Evolutionary conservation across 73 alveolate genomes (phyloP).

Genomic region (Stentor coeruleus): DNA sequence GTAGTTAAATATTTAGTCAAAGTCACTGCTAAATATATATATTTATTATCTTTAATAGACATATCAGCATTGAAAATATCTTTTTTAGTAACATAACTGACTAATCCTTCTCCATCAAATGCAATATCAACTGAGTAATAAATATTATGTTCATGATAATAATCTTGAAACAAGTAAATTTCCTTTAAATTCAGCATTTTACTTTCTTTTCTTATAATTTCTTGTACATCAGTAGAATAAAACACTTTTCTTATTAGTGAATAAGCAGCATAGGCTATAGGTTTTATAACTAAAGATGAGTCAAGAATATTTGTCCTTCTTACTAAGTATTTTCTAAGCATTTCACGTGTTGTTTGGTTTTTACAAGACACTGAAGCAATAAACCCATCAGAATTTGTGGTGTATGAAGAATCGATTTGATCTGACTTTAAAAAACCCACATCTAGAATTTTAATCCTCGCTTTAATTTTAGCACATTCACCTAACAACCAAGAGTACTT

Average conservation of each 20-base stretch:
- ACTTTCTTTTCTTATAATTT: background rate
- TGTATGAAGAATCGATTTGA: background rate
- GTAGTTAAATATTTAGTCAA: background rate
- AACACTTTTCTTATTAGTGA: background rate
- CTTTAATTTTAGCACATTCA: background rate
- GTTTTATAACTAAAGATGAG: background rate
- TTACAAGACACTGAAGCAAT: background rate
- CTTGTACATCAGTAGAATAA: background rate
- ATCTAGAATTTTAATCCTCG: background rate
- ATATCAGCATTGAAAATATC: background rate
- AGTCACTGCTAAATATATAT: background rate
- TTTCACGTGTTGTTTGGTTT: background rate
- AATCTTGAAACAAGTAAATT: background rate
- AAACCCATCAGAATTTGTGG: background rate
- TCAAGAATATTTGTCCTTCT: background rate
- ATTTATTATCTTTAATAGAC: background rate
- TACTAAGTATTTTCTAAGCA: background rate
- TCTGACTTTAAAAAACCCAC: background rate
- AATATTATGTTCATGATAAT: background rate
- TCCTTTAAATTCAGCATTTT: background rate
- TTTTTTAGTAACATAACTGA: no score
- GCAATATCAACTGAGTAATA: background rate
- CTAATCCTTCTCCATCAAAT: conserved; percentile 1
- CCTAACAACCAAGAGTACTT: background rate
- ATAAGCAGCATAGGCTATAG: background rate